Evolutionary conservation across 2,329 filamentous ascomycete species (phyloP), one percentile per base, ranked within the genome.

Genomic region (Sclerotinia trifoliorum): DNA sequence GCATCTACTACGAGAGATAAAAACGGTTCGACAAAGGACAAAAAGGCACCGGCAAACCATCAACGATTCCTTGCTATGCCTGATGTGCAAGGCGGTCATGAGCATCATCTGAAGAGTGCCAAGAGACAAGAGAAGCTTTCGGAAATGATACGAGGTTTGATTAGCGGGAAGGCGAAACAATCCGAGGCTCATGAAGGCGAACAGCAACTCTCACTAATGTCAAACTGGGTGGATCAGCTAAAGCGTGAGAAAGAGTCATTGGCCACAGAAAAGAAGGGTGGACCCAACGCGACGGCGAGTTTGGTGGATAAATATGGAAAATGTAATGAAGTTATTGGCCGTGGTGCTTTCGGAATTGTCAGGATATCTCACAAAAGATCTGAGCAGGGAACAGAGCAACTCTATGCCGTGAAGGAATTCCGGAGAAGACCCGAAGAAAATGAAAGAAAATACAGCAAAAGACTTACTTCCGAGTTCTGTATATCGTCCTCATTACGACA

Each of bases 381-480:
- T 70, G 91, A 93, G 19, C 91, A 89, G 75, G 90, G 93, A 74
- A 84, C 84, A 42, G 95, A 98, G 81, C 94, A 96, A 81, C 85
- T 99, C 13, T 99, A 95, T 77, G 95, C 95, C 49, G 94, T 99
- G 77, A 99, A 99, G 81, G 95, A 99, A 80, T 99, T 99, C 81
- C 92, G 94, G 69, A 91, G 94, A 72, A 88, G 94, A 61, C 94
- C 94, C 1, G 93, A 97, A 75, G 95, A 99, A 80, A 96, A 93
- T 19, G 90, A 94, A 74, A 97, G 97, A 82, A 96, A 96, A 78
- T 99, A 98, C 79, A 96, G 95, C 84, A 99, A 98, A 79, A 91
- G 95, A 35, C 85, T 99, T 65, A 98, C 95, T 1, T 94, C 94
- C 62, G 95, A 99, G 77, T 99, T 99, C 79, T 98, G 95, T 81